These are phyloP conservation scores for Pythium scleroteichum DNA, from an alignment of 352 stramenopile species.

Conservation along the genomic window DNA sequence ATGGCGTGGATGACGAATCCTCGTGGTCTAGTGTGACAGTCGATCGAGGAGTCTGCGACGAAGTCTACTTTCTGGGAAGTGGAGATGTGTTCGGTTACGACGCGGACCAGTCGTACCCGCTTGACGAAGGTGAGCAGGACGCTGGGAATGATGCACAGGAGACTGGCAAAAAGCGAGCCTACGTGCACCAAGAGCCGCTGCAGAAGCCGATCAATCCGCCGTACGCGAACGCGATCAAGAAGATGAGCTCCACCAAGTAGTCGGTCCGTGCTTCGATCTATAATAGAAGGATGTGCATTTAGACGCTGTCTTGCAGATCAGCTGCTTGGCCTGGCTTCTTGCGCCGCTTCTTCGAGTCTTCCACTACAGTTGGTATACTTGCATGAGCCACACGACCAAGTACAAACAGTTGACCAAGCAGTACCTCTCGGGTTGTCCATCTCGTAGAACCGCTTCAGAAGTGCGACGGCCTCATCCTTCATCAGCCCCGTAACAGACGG, in stretches of 20 bases:
- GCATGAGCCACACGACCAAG: not conserved
- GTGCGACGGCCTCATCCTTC: constrained; percentile 78
- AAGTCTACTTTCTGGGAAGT: constrained; percentile 70
- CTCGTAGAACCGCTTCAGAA: constrained; percentile 90
- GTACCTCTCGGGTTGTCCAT: constrained; percentile 86
- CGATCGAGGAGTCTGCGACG: constrained; percentile 48
- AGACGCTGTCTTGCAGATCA: constrained; percentile 1
- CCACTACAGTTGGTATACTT: constrained; percentile 34
- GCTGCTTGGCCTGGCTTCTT: constrained; percentile 39
- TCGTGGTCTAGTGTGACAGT: constrained; percentile 35
- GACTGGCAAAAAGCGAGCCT: constrained; percentile 26
- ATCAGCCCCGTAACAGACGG: constrained; percentile 68
- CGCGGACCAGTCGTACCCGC: constrained; percentile 81
- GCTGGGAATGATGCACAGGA: constrained; percentile 9
- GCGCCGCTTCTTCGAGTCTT: constrained; percentile 79
- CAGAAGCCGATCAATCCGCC: constrained; percentile 87
- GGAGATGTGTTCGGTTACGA: constrained; percentile 82
- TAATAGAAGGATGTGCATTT: not conserved
- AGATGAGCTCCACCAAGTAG: constrained; percentile 31
- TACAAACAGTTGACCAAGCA: not conserved
- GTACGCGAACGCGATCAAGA: constrained; percentile 76
- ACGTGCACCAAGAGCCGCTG: constrained; percentile 74
- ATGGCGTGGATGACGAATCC: constrained; percentile 32
- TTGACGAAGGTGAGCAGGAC: constrained; percentile 38
- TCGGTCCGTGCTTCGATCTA: not conserved